phyloP scores from a whole-genome alignment of 2,329 filamentous ascomycete genomes.

The Diaporthe amygdali region DNA sequence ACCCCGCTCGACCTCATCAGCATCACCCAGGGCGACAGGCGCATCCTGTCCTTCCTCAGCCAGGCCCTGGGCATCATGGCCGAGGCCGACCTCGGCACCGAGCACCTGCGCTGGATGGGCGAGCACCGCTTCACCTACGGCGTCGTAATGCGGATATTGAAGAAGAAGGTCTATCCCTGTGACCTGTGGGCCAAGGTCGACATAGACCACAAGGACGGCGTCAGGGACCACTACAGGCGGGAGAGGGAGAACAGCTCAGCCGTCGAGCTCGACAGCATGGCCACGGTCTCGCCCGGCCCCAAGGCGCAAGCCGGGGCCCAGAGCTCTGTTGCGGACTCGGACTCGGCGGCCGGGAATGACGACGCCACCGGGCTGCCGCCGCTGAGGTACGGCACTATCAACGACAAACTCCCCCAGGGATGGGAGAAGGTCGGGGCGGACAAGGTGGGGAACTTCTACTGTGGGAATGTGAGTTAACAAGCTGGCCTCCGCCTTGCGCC shows the following conservation, averaged over 20 bases:
- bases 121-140: constrained; percentile 83
- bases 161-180: constrained; percentile 83
- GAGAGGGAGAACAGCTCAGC: constrained; percentile 32
- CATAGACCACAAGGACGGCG: constrained; percentile 73
- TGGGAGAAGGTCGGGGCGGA: constrained; percentile 79
- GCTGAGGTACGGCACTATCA: constrained; percentile 79
- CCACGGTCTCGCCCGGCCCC: constrained; percentile 27
- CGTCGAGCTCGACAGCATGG: constrained; percentile 14
- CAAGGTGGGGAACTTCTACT: constrained; percentile 90
- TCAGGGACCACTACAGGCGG: constrained; percentile 74
- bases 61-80: constrained; percentile 90
- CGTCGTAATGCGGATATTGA: constrained; percentile 76
- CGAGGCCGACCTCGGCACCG: constrained; percentile 87
- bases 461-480: constrained; percentile 72
- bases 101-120: constrained; percentile 94
- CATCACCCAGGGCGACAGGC: constrained; percentile 78
- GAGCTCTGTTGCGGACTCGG: constrained; percentile 11
- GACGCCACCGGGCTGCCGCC: constrained; percentile 67
- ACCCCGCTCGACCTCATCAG: constrained; percentile 86
- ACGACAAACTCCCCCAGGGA: constrained; percentile 74
- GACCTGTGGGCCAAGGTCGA: constrained; percentile 87
- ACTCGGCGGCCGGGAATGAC: constrained; percentile 24
- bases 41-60: constrained; percentile 86
- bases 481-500: neutral
- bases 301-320: constrained; percentile 24